Evolutionary conservation across 257 asterid species (phyloP).

Genomic region (Scutellaria baicalensis): DNA sequence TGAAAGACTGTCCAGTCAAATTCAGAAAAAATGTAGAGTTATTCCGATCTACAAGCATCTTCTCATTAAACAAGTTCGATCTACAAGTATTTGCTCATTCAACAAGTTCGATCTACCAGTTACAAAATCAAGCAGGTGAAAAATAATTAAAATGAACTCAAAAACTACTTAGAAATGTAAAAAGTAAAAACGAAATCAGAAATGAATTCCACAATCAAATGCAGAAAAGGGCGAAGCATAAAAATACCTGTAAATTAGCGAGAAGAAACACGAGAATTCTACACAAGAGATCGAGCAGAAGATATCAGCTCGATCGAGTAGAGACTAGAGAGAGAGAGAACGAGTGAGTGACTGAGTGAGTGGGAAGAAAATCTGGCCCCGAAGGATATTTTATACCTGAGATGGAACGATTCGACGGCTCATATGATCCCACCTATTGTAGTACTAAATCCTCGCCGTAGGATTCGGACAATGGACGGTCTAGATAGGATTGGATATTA

Average conservation of each 20-base stretch:
- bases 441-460: constrained; percentile 12
- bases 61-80: constrained; percentile 1
- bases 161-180: not conserved
- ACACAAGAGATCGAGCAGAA: constrained; percentile 11
- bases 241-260: constrained; percentile 21
- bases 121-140: not conserved
- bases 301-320: constrained; percentile 17
- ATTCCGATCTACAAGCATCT: not conserved
- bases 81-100: not conserved
- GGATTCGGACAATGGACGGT: constrained; percentile 25
- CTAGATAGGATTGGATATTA: constrained; percentile 18
- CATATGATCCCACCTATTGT: constrained; percentile 42
- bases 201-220: not conserved
- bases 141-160: not conserved
- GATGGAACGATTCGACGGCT: constrained; percentile 29
- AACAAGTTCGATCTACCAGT: constrained; percentile 10
- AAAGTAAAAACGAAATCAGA: not conserved
- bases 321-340: not conserved
- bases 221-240: not conserved
- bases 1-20: not conserved
- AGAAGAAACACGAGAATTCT: not conserved
- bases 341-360: constrained; percentile 14
- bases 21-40: not conserved
- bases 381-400: constrained; percentile 32
- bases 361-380: constrained; percentile 16